These are phyloP conservation scores for Boeremia lycopersici DNA, from an alignment of 2,329 filamentous ascomycete genomes.

Conservation along the genomic window DNA sequence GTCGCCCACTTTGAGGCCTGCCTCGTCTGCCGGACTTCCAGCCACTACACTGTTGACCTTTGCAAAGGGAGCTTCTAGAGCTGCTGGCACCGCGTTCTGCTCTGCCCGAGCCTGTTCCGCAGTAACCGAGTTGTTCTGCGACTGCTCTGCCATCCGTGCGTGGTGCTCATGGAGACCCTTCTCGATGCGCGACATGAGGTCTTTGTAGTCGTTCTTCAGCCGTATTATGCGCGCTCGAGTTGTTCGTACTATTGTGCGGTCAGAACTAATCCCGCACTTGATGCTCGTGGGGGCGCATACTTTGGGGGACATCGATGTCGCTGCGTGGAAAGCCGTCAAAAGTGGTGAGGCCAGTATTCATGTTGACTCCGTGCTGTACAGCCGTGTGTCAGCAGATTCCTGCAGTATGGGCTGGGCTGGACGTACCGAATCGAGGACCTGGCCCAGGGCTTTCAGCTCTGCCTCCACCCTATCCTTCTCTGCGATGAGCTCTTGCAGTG, in stretches of 20 bases:
- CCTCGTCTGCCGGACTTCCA: slow-evolving; percentile 79
- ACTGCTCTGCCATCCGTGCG: slow-evolving; percentile 65
- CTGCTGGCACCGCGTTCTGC: slow-evolving; percentile 32
- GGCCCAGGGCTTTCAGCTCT: slow-evolving; percentile 82
- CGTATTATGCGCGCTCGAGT: slow-evolving; percentile 88
- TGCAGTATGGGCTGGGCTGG: not conserved
- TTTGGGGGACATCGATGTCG: slow-evolving; percentile 94
- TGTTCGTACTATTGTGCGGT: slow-evolving; percentile 75
- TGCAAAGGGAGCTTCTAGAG: slow-evolving; percentile 73
- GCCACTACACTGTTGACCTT: slow-evolving; percentile 83
- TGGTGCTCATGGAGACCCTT: slow-evolving; percentile 88
- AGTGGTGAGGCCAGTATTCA: slow-evolving; percentile 87
- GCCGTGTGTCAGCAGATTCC: slow-evolving; percentile 20
- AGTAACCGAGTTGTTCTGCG: slow-evolving; percentile 46
- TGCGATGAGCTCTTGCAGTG: slow-evolving; percentile 78
- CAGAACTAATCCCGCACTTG: slow-evolving; percentile 16
- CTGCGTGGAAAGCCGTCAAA: slow-evolving; percentile 89
- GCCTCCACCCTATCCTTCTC: slow-evolving; percentile 86
- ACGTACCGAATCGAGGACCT: slow-evolving; percentile 85
- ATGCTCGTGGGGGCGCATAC: slow-evolving; percentile 56
- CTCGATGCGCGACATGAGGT: slow-evolving; percentile 82
- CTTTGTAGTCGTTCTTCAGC: slow-evolving; percentile 91
- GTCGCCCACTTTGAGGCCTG: slow-evolving; percentile 82
- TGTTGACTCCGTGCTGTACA: slow-evolving; percentile 85
- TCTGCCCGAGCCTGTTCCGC: slow-evolving; percentile 26